Evolutionary conservation across 2,329 filamentous ascomycete species (phyloP).

Genomic region (Ophiostoma perfectum): DNA sequence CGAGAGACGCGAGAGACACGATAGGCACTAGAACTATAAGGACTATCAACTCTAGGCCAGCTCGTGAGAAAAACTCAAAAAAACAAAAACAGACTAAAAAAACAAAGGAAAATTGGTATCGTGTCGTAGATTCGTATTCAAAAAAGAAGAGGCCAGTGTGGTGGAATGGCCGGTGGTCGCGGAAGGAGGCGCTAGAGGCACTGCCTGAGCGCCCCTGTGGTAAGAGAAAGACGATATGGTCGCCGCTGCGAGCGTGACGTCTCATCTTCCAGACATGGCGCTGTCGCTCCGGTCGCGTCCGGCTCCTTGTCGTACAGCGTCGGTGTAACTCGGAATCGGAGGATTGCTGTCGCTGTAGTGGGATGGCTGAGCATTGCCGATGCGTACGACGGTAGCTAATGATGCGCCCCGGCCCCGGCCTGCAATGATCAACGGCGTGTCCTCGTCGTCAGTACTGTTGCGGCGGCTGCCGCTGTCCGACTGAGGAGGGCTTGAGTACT

Average conservation of each 20-base stretch:
- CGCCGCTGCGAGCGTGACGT: neutral
- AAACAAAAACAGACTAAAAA: neutral
- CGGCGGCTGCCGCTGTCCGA: slow-evolving; percentile 53
- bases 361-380: neutral
- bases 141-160: slow-evolving; percentile 1
- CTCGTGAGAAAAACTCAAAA: neutral
- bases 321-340: slow-evolving; percentile 78
- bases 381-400: slow-evolving; percentile 35
- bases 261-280: slow-evolving; percentile 25
- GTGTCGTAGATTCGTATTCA: slow-evolving; percentile 27
- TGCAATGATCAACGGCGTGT: slow-evolving; percentile 47
- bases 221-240: neutral
- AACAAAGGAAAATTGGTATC: slow-evolving; percentile 24
- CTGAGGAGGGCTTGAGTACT: slow-evolving; percentile 62
- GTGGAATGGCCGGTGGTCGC: neutral
- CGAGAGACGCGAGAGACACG: no score
- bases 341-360: slow-evolving; percentile 37
- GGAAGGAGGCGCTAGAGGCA: neutral
- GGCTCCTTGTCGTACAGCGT: slow-evolving; percentile 57
- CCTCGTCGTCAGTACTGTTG: slow-evolving; percentile 54
- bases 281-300: slow-evolving; percentile 44
- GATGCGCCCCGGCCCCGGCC: slow-evolving; percentile 49
- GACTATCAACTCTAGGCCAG: no score
- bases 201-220: neutral
- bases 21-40: no score